Evolutionary conservation across 192 early-diverging fungal genomes (phyloP), one percentile per base, ranked within the genome.

Genomic region (Martensiomyces pterosporus): DNA sequence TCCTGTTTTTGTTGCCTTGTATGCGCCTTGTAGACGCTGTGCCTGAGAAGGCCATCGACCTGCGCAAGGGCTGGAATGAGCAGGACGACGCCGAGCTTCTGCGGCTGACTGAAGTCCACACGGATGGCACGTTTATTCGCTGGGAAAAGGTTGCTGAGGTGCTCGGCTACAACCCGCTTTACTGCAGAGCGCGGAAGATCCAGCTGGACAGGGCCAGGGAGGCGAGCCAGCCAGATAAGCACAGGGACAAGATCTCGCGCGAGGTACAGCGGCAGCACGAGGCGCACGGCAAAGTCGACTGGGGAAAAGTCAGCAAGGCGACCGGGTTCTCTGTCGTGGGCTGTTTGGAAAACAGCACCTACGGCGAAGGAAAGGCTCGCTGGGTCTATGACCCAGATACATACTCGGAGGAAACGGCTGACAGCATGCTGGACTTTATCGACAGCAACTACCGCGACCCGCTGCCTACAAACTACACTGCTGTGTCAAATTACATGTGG

Each of bases 401-500:
- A 1, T 44, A 50, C 24, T 58, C 56, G 16, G 25, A 25, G 24
- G 29, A 43, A 8, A 43, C 21, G 24, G 48, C 36, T 0, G 36
- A 59, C 16, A 39, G 43, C 6, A 51, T 58, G 56, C 32, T 17
- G 3, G 22, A n/a, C 18, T 58, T 58, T 43, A 51, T 59, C 16
- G 18, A 44, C 4, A 17, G 26, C 7, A 35, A 43, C 33, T 58
- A 58, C 39, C 56, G 47, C 1, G 8, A 34, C 13, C 56, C 56
- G 2, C 6, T 35, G n/a, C 29, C 41, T 2, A 32, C 29, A 7
- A 58, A 50, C 34, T 50, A 36, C 23, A n/a, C 21, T 9, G 48
- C 57, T 2, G 48, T 59, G 19, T 59, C 57, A 1, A 59, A 59
- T 39, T 59, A 51, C 18, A 34, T 59, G 57, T 59, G 57, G 57